Base-by-base conservation (phyloP, 495 filamentous ascomycete genomes). In the Tuber microsphaerosporum region DNA sequence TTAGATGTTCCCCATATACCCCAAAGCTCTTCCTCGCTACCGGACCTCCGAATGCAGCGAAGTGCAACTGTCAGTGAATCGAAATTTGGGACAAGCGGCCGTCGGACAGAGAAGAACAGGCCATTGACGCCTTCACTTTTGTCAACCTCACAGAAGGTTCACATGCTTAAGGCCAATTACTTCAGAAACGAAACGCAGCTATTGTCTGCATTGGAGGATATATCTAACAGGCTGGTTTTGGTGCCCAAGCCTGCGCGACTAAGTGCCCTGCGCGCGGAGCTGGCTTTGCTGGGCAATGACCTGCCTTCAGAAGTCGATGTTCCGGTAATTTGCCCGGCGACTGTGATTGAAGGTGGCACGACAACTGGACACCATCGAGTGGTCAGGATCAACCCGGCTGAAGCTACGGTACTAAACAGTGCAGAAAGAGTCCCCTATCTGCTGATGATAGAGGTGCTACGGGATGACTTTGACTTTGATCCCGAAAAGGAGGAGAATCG, bases 381-480 rank as follows among this genome's bases (percentile, higher is more conserved):
- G 51, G 91, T 93, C 37, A 87, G 91, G 48, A 84, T 93, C 44
- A 93, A 92, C 81, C 91, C 91, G 48, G 91, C 91, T 16, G 91
- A 93, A 83, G 89, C 91, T 22, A 92, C 91, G 6, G 92, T 92
- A 51, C 80, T 93, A 71, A 93, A 93, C 82, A 93, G 91, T 78
- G 91, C 91, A 12, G 91, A 93, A 79, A 89, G 91, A 78, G 91
- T 93, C 22, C 91, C 91, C 12, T 93, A 91, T 81, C 80, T 93
- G 37, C 85, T 93, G 10, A 92, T 93, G 91, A 87, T 93, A 6
- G 91, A 93, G 80, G 88, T 93, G 12, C 82, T 93, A 65, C 84
- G 87, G 8, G 91, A 93, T 48, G 91, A 93, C 77, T 92, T 93
- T 81, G 89, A 89, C 73, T 93, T 93, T 78, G 88, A 93, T 75